Evolutionary conservation across 1,139 yeast genomes (phyloP), one percentile per base, ranked within the genome.

Genomic region (Sugiyamaella castrensis): DNA sequence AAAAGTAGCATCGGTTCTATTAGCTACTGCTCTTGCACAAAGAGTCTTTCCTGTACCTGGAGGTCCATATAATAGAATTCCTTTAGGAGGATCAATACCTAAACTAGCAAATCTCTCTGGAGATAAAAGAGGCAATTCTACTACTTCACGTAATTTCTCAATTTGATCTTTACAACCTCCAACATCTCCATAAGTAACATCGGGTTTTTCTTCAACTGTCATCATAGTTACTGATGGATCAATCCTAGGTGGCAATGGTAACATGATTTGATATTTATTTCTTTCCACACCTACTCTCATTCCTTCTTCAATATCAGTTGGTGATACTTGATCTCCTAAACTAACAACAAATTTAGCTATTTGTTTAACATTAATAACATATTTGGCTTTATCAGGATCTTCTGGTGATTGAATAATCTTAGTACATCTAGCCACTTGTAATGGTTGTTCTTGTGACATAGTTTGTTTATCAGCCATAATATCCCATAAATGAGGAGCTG

Each of bases 211-310:
- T 69, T 92, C 98, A 46, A 92, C 98, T 1, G 98, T 91, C 98
- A 92, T 92, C 98, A 92, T 92, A n/a, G 98, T 92, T 47, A 92
- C 98, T 13, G 91, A 81, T 9, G 98, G 98, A 69, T 92, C 98
- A 66, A 92, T 92, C 66, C 96, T 77, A 47, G 99, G 98, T 19
- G 98, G 98, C 58, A 94, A 76, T 26, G 99, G 98, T 62, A 92
- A 77, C 75, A 89, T 96, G 65, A 92, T 92, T 69, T 91, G 96
- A 71, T 94, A 92, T 70, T 92, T 92, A 64, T 87, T 89, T 70
- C 98, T 82, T 69, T 92, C 98, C 53, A 92, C 98, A 63, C 98
- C 99, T 40, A 92, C 98, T 67, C 98, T 80, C 98, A 92, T 94
- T 43, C 98, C 98, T 71, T 94, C 98, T 71, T 92, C 98, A 53